Base-by-base conservation (phyloP, 768 basidiomycete species). In the Pisolithus albus region DNA sequence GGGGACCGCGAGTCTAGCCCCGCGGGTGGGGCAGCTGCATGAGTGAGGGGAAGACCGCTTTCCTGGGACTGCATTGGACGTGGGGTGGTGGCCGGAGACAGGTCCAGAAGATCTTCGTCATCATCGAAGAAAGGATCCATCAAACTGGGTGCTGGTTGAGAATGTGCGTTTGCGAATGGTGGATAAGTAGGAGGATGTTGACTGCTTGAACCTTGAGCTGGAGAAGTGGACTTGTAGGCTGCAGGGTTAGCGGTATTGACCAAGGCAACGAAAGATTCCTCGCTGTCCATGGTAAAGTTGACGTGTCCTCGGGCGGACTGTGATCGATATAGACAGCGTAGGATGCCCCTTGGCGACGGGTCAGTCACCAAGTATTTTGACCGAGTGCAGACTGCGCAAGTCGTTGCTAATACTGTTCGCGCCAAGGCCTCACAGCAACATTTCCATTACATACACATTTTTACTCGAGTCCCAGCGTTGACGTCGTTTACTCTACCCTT, bases 121-220 rank as follows among this genome's bases (percentile, higher is more conserved):
- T 91, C 89, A 66, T 88, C 86, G 67, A 92, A 92, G 66, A 92
- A 92, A 0, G 64, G 88, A 68, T 92, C 89, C 69, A 92, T 73
- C 53, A 76, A 66, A 63, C 78, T 75, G 52, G 76, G 74, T 15
- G 15, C 28, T 13, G 8, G 13, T 23, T 46, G 46, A 19, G 32
- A 57, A 15, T 51, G 48, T 8, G 10, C 19, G 47, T 71, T 68
- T 51, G 70, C 63, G 42, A 79, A 72, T 26, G 84, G 83, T 15
- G 84, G 83, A 64, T 86, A 85, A 47, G 77, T 76, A 61, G 45
- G 49, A 19, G 50, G 21, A 15, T 54, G 52, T 45, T 54, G 55
- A 28, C 18, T 52, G 37, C 24, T 47, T 4, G 56, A 46, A 28
- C 42, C 18, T 43, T 23, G 30, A 38, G 18, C 13, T 30, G 34